Evolutionary conservation across 495 filamentous ascomycete species (phyloP).

Genomic region (Aspergillus asperescens): DNA sequence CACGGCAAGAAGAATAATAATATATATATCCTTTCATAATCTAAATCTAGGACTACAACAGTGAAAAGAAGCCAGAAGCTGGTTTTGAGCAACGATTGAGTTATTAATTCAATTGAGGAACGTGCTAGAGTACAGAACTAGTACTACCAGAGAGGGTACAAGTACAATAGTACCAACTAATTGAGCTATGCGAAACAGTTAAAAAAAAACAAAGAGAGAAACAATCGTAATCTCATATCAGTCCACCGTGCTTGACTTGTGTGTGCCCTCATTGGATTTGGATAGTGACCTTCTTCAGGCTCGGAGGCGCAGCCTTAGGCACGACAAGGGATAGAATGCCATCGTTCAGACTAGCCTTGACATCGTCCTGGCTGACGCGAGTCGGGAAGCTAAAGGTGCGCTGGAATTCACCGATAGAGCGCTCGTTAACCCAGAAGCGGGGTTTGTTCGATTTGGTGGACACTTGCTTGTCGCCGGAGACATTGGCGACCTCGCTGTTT

Average conservation of each 20-base stretch:
- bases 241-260: neutral
- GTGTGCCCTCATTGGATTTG: slow-evolving; percentile 25
- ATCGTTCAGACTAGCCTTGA: slow-evolving; percentile 72
- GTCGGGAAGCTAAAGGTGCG: slow-evolving; percentile 76
- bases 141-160: too few species aligned
- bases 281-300: slow-evolving; percentile 54
- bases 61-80: too few species aligned
- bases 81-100: too few species aligned
- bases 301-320: slow-evolving; percentile 65
- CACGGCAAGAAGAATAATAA: too few species aligned
- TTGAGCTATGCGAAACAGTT: too few species aligned
- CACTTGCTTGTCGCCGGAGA: slow-evolving; percentile 12
- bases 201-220: too few species aligned
- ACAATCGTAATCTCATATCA: slow-evolving; percentile 2
- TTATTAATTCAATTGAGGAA: too few species aligned
- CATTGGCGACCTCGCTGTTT: slow-evolving; percentile 7
- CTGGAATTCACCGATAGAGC: slow-evolving; percentile 75
- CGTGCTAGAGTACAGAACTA: too few species aligned
- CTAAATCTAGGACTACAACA: too few species aligned
- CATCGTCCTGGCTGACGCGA: slow-evolving; percentile 70
- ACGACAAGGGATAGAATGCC: slow-evolving; percentile 71
- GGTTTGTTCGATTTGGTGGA: slow-evolving; percentile 26
- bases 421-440: slow-evolving; percentile 82
- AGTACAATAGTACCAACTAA: too few species aligned
- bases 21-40: too few species aligned